These are phyloP conservation scores for Sphagnum tenellum DNA, from an alignment of 225 moss, liverwort and hornwort genomes.

Conservation along the genomic window DNA sequence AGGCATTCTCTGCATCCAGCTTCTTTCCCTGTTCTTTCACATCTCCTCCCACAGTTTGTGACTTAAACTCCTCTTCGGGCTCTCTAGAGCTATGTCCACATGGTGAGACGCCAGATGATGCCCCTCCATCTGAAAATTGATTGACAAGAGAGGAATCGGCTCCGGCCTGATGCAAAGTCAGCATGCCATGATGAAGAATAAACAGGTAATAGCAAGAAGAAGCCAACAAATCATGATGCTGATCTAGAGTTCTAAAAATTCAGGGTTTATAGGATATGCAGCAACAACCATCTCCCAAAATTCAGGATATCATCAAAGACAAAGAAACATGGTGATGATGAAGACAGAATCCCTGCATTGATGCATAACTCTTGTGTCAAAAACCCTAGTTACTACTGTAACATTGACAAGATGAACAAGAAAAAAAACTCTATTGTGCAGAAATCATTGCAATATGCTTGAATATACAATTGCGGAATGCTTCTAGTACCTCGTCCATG, in stretches of 20 bases:
- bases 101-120: conserved; percentile 21
- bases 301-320: not conserved
- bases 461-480: not conserved
- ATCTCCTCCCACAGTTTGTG: conserved; percentile 17
- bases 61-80: conserved; percentile 19
- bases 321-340: not conserved
- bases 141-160: conserved; percentile 36
- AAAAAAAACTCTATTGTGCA: not conserved
- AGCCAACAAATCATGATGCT: not conserved
- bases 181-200: not conserved
- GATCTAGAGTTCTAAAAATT: not conserved
- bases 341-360: not conserved
- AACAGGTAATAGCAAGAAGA: no score
- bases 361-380: not conserved
- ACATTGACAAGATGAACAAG: not conserved
- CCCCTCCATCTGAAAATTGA: conserved; percentile 31
- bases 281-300: not conserved
- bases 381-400: not conserved
- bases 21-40: conserved; percentile 15
- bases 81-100: conserved; percentile 27
- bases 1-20: not conserved
- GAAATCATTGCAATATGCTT: not conserved
- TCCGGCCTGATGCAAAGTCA: conserved; percentile 18
- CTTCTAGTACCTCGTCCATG: conserved; percentile 26
- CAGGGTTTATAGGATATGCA: not conserved